Conservation (phyloP, 2,329 filamentous ascomycete species). For the Sclerotinia subarctica region DNA sequence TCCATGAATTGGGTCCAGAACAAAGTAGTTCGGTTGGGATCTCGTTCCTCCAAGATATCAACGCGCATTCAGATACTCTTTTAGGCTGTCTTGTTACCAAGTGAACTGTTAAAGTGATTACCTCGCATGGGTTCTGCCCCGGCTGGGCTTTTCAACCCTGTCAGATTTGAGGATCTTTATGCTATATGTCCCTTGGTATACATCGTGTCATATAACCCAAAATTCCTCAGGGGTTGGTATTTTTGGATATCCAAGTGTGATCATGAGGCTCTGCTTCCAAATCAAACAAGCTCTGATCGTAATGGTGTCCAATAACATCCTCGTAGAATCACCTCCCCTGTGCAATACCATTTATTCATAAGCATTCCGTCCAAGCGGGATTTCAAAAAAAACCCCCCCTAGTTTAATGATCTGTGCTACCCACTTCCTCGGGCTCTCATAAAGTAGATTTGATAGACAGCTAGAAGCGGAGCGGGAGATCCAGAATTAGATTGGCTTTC, state of each 20-base stretch:
- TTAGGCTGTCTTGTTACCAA: conserved; percentile 12
- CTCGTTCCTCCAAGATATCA: not conserved
- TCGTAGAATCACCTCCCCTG: conserved; percentile 3
- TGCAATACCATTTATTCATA: not conserved
- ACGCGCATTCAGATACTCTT: not conserved
- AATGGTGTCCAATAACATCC: not conserved
- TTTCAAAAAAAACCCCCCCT: not conserved
- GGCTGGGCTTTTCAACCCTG: conserved; percentile 11
- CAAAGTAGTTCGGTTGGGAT: not conserved
- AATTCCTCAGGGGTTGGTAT: not conserved
- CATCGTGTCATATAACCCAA: conserved; percentile 11
- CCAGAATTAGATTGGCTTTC: conserved; percentile 14
- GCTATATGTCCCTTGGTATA: not conserved
- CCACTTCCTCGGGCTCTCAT: conserved; percentile 11
- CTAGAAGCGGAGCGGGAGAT: not conserved
- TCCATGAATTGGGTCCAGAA: not conserved
- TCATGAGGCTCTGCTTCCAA: conserved; percentile 13
- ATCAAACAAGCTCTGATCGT: conserved; percentile 3
- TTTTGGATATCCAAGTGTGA: conserved; percentile 13
- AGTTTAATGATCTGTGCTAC: conserved; percentile 8
- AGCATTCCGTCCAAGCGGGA: conserved; percentile 3
- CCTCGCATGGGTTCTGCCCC: conserved; percentile 4
- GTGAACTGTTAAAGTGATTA: conserved; percentile 9
- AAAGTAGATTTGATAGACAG: conserved; percentile 10
- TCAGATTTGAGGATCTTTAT: conserved; percentile 14